phyloP scores from a whole-genome alignment of 768 basidiomycete species.

The Trametes gibbosa region DNA sequence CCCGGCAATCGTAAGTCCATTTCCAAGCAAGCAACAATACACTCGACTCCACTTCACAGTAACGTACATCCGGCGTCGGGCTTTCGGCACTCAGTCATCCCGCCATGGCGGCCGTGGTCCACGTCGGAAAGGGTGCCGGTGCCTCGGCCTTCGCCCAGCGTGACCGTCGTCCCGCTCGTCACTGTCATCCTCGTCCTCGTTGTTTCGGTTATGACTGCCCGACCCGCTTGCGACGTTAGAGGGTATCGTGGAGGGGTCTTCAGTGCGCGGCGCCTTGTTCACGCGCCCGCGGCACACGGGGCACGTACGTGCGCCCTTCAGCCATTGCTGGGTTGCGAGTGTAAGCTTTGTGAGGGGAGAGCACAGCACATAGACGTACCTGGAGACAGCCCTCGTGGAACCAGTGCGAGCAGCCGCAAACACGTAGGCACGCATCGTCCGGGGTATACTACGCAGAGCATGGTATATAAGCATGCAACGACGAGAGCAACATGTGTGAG shows the following conservation, averaged over 20 bases:
- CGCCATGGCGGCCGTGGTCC: background rate
- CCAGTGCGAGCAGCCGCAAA: slow-evolving; percentile 76
- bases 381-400: slow-evolving; percentile 73
- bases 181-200: background rate
- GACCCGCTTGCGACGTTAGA: slow-evolving; percentile 7
- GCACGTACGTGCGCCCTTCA: slow-evolving; percentile 71
- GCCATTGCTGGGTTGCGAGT: slow-evolving; percentile 62
- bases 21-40: background rate
- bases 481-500: slow-evolving; percentile 32
- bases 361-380: slow-evolving; percentile 38
- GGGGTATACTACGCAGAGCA: slow-evolving; percentile 54
- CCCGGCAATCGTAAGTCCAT: too few relatives aligned
- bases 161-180: background rate
- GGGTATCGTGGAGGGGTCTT: background rate
- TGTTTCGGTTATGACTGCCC: background rate
- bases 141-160: background rate
- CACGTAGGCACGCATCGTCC: slow-evolving; percentile 60
- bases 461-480: background rate
- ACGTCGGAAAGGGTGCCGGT: background rate
- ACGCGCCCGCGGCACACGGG: slow-evolving; percentile 77
- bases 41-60: background rate
- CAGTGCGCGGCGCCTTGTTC: background rate
- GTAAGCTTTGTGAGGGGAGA: background rate
- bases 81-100: background rate
- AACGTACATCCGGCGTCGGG: background rate